These are phyloP conservation scores for Pseudocercospora fuligena DNA, from an alignment of 2,329 filamentous ascomycete genomes.

Conservation along the genomic window DNA sequence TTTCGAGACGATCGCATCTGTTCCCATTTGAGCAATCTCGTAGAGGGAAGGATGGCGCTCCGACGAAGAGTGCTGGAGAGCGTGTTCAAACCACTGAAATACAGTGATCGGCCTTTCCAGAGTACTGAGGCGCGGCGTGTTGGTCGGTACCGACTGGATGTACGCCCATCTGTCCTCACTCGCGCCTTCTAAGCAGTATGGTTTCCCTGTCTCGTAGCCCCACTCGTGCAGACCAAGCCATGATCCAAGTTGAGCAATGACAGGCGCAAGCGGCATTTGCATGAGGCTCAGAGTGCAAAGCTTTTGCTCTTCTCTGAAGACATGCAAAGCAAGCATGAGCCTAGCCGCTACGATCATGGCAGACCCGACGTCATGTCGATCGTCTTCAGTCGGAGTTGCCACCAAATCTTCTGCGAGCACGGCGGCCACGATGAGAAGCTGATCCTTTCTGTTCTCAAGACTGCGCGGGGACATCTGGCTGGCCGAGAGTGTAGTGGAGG, in stretches of 20 bases:
- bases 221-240: constrained; percentile 80
- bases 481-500: neutral
- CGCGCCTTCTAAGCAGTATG: constrained; percentile 66
- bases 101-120: constrained; percentile 37
- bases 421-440: constrained; percentile 34
- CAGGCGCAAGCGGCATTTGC: constrained; percentile 60
- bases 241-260: constrained; percentile 77
- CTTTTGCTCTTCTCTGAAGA: constrained; percentile 89
- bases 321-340: constrained; percentile 71
- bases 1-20: constrained; percentile 1
- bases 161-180: constrained; percentile 55
- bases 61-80: constrained; percentile 22
- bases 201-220: constrained; percentile 57
- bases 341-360: constrained; percentile 27
- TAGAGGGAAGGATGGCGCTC: constrained; percentile 34
- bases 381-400: constrained; percentile 2
- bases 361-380: neutral
- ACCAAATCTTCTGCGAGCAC: constrained; percentile 34
- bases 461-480: constrained; percentile 16
- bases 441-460: constrained; percentile 31
- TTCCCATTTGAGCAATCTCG: constrained; percentile 31
- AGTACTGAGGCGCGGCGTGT: constrained; percentile 18
- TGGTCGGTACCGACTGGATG: constrained; percentile 32
- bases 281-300: constrained; percentile 57
- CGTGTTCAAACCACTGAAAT: constrained; percentile 40